Conservation (phyloP, 1,139 yeast species). For the Hanseniaspora uvarum region DNA sequence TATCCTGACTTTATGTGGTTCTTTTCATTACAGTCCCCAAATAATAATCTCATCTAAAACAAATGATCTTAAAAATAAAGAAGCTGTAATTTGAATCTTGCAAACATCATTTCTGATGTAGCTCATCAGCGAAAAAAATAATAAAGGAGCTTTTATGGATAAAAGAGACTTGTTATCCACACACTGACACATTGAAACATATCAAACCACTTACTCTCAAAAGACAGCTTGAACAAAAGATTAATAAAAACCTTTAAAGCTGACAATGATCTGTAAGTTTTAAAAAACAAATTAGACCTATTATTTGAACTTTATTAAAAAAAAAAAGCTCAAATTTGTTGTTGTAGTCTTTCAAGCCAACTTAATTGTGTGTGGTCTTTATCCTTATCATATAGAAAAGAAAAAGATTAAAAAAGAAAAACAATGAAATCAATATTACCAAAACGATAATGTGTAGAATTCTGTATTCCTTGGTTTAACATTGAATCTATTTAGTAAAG, state of each 20-base stretch:
- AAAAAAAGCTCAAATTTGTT: not conserved
- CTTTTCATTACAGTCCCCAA: not conserved
- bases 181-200: constrained; percentile 39
- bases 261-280: not conserved
- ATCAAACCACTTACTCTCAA: constrained; percentile 19
- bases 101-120: not conserved
- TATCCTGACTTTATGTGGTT: not conserved
- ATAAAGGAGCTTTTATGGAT: not conserved
- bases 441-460: not conserved
- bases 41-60: not conserved
- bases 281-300: not conserved
- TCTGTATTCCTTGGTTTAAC: not conserved
- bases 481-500: too few species aligned
- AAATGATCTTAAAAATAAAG: not conserved
- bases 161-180: constrained; percentile 29
- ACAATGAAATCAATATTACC: not conserved
- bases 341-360: constrained; percentile 15
- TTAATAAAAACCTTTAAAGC: not conserved
- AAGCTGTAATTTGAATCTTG: not conserved
- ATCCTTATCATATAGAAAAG: not conserved
- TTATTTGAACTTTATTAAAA: not conserved
- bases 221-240: too few species aligned
- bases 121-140: not conserved
- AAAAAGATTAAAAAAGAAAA: not conserved
- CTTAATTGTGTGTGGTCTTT: constrained; percentile 18